These are phyloP conservation scores for Talaromyces liani DNA, from an alignment of 495 filamentous ascomycete species.

Conservation along the genomic window DNA sequence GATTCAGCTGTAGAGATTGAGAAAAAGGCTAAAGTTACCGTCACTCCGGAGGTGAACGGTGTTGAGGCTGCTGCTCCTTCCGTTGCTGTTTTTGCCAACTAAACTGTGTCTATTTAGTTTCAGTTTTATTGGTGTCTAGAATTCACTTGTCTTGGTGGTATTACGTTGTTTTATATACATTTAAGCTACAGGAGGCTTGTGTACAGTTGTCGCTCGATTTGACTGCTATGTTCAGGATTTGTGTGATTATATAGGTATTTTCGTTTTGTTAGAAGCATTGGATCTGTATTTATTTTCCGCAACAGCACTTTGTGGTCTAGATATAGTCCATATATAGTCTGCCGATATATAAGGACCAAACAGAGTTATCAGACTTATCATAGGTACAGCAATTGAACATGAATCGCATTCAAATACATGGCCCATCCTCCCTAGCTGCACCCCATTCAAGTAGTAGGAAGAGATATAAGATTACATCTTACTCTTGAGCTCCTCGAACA, in stretches of 20 bases:
- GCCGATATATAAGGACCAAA: neutral
- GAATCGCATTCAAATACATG: neutral
- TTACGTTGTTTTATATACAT: neutral
- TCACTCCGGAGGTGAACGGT: neutral
- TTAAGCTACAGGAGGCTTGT: neutral
- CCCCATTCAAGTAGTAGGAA: neutral
- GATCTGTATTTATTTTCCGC: neutral
- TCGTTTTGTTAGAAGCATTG: neutral
- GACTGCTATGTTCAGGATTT: neutral
- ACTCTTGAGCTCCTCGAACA: conserved; percentile 74
- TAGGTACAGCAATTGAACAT: neutral
- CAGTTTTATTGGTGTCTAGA: neutral
- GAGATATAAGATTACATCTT: conserved; percentile 61
- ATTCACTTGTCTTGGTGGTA: neutral
- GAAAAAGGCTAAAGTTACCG: neutral
- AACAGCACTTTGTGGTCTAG: neutral
- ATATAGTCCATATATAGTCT: neutral
- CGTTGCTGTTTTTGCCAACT: neutral
- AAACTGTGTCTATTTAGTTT: neutral
- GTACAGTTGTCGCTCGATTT: neutral
- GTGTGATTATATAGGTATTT: neutral
- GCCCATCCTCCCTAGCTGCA: neutral
- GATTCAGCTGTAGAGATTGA: neutral
- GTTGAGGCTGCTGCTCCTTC: neutral
- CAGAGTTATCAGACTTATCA: neutral